A percentile compares a stretch with the other conserved stretches of the same genome.
Evolutionary conservation across 306 rosid genomes (phyloP).

Genomic region (Trichosanthes truncata): DNA sequence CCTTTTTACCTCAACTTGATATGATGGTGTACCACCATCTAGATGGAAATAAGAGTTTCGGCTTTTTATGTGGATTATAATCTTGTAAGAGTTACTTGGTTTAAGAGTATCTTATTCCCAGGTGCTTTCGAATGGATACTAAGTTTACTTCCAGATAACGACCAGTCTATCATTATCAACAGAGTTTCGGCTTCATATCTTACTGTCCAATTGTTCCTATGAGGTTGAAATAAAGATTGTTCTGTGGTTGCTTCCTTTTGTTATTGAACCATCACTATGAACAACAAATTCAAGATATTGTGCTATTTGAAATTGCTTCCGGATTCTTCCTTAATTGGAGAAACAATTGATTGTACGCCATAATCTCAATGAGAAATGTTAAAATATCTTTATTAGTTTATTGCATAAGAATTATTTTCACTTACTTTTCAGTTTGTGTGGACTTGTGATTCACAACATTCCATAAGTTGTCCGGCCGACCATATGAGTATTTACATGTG

Average conservation of each 20-base stretch:
- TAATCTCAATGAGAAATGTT: not conserved
- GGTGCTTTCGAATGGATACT: not conserved
- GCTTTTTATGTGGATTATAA: constrained; percentile 19
- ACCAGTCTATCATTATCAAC: not conserved
- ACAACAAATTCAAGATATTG: not conserved
- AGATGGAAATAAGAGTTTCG: constrained; percentile 53
- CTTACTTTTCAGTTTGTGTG: not conserved
- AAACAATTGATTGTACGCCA: not conserved
- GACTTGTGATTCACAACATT: not conserved
- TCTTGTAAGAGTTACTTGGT: constrained; percentile 8
- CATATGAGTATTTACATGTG: not conserved
- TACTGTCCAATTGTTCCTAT: not conserved
- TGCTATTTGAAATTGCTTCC: not conserved
- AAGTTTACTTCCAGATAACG: not conserved
- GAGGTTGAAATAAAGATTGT: not conserved
- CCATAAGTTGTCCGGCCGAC: not conserved
- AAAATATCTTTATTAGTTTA: not conserved
- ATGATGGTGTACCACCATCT: constrained; percentile 36
- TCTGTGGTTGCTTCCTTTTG: not conserved
- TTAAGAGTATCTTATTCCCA: not conserved
- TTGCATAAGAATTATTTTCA: not conserved
- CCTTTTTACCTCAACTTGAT: constrained; percentile 14
- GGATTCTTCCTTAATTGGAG: constrained; percentile 1
- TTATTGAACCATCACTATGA: not conserved
- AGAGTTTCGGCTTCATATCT: not conserved